Conservation (phyloP, 805 yeast species). For the Metschnikowia colocasiae region DNA sequence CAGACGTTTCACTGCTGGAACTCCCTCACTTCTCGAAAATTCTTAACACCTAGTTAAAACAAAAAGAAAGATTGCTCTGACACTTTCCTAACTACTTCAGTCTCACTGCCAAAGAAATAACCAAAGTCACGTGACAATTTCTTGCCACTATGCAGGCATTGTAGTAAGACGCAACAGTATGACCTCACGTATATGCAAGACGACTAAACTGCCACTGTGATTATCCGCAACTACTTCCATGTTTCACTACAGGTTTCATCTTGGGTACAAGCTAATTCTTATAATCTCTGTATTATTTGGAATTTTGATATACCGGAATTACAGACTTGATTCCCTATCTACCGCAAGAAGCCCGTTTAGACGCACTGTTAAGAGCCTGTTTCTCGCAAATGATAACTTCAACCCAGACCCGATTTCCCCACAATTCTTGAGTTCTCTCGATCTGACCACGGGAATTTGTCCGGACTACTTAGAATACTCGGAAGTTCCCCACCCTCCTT, state of each 20-base stretch:
- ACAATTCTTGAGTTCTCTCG: conserved; percentile 19
- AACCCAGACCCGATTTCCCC: conserved; percentile 9
- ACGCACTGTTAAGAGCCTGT: not conserved
- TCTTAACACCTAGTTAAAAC: too few species aligned
- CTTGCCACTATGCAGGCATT: too few species aligned
- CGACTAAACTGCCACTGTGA: not conserved
- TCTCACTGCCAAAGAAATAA: too few species aligned
- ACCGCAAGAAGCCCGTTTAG: not conserved
- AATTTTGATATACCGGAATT: not conserved
- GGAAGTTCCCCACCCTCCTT: conserved; percentile 50
- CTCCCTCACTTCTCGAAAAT: too few species aligned
- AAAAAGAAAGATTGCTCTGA: too few species aligned
- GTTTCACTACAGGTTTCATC: not conserved
- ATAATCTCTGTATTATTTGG: not conserved
- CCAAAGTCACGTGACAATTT: too few species aligned
- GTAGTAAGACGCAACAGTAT: too few species aligned
- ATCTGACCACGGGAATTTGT: conserved; percentile 35
- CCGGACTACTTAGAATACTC: conserved; percentile 65
- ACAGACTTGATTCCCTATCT: not conserved
- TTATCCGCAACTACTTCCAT: not conserved
- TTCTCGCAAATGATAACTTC: conserved; percentile 3
- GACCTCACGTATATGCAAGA: not conserved
- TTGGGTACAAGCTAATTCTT: not conserved
- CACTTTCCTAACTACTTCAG: too few species aligned
- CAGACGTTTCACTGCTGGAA: not conserved